phyloP scores from a whole-genome alignment of 2,329 filamentous ascomycete species.

The Penicillium digitatum region DNA sequence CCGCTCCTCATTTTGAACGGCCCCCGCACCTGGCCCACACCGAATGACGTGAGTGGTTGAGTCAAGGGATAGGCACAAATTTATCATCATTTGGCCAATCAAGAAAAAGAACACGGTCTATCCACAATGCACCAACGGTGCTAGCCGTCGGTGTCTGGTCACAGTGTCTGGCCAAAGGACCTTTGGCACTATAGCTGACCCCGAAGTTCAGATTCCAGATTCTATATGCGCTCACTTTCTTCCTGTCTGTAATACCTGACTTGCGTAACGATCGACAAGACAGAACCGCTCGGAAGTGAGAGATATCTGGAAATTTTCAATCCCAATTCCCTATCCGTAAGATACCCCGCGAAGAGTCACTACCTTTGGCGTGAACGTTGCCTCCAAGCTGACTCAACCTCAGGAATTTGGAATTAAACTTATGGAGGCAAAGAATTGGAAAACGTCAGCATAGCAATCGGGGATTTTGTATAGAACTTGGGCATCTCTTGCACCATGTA shows the following conservation, averaged over 20 bases:
- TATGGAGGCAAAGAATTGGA: not conserved
- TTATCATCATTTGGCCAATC: slow-evolving; percentile 9
- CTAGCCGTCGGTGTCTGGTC: slow-evolving; percentile 23
- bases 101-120: not conserved
- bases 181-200: slow-evolving; percentile 4
- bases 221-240: not conserved
- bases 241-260: not conserved
- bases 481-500: not conserved
- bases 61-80: slow-evolving; percentile 8
- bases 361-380: slow-evolving; percentile 5
- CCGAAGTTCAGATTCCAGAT: slow-evolving; percentile 5
- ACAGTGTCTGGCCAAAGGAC: slow-evolving; percentile 3
- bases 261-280: slow-evolving; percentile 2
- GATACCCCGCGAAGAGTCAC: not conserved
- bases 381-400: slow-evolving; percentile 2
- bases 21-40: not conserved
- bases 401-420: not conserved
- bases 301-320: not conserved
- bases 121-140: slow-evolving; percentile 12
- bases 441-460: not conserved
- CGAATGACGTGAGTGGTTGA: slow-evolving; percentile 11
- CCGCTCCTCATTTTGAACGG: slow-evolving; percentile 19
- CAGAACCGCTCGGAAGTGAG: not conserved
- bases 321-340: not conserved
- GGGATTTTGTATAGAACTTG: not conserved